phyloP scores from a whole-genome alignment of 2,329 filamentous ascomycete genomes.

The Coniella lustricola region DNA sequence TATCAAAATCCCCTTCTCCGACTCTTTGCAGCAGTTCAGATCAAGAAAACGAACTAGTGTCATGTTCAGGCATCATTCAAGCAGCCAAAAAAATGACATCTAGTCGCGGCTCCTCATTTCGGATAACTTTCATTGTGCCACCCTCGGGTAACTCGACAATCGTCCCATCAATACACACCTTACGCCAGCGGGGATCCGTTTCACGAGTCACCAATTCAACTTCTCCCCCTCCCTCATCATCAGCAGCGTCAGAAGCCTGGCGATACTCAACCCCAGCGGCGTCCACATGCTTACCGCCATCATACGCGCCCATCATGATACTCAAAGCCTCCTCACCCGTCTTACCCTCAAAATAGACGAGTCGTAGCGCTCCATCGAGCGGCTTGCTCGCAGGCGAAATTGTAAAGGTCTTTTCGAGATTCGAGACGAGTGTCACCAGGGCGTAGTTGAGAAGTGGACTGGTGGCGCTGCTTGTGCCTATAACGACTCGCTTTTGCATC shows the following conservation, averaged over 20 bases:
- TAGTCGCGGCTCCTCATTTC: constrained; percentile 35
- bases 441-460: constrained; percentile 61
- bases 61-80: too few relatives aligned
- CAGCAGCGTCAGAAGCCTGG: constrained; percentile 26
- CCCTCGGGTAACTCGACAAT: constrained; percentile 67
- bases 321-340: constrained; percentile 62
- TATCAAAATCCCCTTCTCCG: too few relatives aligned
- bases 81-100: constrained; percentile 33
- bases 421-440: constrained; percentile 68
- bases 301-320: constrained; percentile 63
- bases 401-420: constrained; percentile 72
- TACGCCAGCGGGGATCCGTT: constrained; percentile 66
- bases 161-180: constrained; percentile 86
- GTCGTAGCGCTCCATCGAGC: constrained; percentile 60
- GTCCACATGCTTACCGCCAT: constrained; percentile 47
- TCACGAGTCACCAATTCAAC: constrained; percentile 62
- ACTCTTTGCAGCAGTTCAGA: too few relatives aligned
- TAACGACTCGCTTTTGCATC: constrained; percentile 15
- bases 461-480: constrained; percentile 24
- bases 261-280: constrained; percentile 61
- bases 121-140: constrained; percentile 63
- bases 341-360: constrained; percentile 69
- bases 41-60: too few relatives aligned
- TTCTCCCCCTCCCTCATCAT: constrained; percentile 40
- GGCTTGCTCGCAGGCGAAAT: constrained; percentile 70